Conservation (phyloP, 495 filamentous ascomycete genomes). For the Cairneyella variabilis region DNA sequence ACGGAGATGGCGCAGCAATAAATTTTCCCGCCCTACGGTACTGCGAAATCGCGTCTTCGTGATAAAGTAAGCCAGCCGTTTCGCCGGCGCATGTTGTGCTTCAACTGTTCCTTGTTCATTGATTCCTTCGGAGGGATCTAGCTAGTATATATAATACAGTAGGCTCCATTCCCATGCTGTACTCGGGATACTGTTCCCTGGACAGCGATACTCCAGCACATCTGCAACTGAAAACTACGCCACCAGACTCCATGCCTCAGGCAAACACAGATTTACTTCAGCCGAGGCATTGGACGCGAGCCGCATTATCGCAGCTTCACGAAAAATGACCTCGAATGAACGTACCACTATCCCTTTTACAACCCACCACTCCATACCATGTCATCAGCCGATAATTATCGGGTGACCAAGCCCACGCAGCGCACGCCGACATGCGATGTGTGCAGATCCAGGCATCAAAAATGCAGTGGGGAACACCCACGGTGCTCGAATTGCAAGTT, state of each 20-base stretch:
- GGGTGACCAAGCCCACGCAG: constrained; percentile 9
- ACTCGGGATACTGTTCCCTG: too few relatives aligned
- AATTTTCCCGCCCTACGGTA: background rate
- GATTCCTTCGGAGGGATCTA: too few relatives aligned
- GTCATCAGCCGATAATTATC: constrained; percentile 5
- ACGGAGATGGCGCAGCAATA: background rate
- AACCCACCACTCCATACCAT: constrained; percentile 2
- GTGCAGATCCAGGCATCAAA: constrained; percentile 15
- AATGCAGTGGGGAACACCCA: constrained; percentile 11
- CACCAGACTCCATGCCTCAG: too few relatives aligned
- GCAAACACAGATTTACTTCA: too few relatives aligned
- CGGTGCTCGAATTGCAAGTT: constrained; percentile 17
- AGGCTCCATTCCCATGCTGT: too few relatives aligned
- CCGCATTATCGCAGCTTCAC: too few relatives aligned
- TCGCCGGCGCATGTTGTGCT: too few relatives aligned
- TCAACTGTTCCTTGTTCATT: too few relatives aligned
- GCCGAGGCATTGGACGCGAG: too few relatives aligned
- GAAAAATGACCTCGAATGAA: background rate
- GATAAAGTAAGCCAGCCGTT: background rate
- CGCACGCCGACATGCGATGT: constrained; percentile 12
- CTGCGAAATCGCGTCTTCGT: background rate
- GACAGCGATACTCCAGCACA: too few relatives aligned
- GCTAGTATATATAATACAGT: too few relatives aligned
- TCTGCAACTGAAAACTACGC: too few relatives aligned
- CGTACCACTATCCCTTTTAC: background rate